Evolutionary conservation across 1,284 basidiomycete species (phyloP).

Genomic region (Fomitopsis pinicola): DNA sequence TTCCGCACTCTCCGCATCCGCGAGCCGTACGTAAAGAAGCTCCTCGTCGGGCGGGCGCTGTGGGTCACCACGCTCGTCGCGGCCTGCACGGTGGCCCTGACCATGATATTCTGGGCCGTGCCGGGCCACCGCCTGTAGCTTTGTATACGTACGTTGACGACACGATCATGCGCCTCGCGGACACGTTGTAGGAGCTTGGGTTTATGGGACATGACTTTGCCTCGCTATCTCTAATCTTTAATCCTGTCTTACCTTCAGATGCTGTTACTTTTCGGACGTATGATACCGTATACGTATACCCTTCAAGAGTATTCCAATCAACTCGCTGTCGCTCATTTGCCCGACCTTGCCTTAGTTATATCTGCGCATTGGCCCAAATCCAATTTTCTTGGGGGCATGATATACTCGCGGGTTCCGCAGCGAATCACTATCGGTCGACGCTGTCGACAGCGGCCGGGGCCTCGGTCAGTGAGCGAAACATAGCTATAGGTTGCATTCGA

Average conservation of each 20-base stretch:
- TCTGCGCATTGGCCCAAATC: conserved; percentile 4
- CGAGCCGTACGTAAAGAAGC: conserved; percentile 89
- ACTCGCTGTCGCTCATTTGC: conserved; percentile 22
- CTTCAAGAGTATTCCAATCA: conserved; percentile 12
- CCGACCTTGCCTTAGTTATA: not conserved
- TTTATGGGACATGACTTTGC: not conserved
- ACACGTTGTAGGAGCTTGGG: conserved; percentile 6
- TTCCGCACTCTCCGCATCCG: conserved; percentile 88
- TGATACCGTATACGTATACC: conserved; percentile 23
- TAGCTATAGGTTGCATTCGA: too few species aligned
- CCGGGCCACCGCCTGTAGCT: conserved; percentile 78
- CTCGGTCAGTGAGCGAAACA: too few species aligned
- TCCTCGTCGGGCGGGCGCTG: conserved; percentile 82
- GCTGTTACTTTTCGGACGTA: conserved; percentile 10
- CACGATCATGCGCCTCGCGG: not conserved
- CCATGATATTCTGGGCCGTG: conserved; percentile 88
- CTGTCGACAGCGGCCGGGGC: too few species aligned
- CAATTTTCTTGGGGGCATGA: not conserved
- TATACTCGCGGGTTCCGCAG: too few species aligned
- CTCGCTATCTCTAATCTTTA: conserved; percentile 7
- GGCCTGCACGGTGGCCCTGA: conserved; percentile 69
- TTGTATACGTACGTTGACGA: not conserved
- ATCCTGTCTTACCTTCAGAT: conserved; percentile 7
- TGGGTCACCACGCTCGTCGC: conserved; percentile 78
- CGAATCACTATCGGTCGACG: too few species aligned